Evolutionary conservation across 495 filamentous ascomycete genomes (phyloP), one percentile per base, ranked within the genome.

Genomic region (Hypomontagnella monticulosa): DNA sequence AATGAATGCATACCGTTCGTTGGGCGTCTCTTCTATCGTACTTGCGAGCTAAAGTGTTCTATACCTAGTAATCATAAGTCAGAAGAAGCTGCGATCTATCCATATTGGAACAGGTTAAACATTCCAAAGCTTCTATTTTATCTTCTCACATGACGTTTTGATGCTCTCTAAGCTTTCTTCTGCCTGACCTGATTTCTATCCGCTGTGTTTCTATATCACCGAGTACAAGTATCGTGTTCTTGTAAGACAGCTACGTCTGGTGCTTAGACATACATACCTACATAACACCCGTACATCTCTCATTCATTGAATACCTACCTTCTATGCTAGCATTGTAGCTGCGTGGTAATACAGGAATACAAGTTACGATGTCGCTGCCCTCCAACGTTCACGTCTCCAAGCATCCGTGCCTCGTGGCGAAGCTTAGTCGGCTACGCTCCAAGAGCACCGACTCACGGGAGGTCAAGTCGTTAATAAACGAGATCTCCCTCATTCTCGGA

Each of bases 341-440:
- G 10, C 50, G 11, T 30, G 7, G 57, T 20, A 59, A 53, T n/a
- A 56, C 30, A 42, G 55, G 19, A 53, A 62, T 56, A 27, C 23
- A 3, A 27, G 23, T 30, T 37, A 34, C 4, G 40, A 73, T 73
- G 73, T 61, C 74, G 32, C 79, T 90, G 32, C 89, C 88, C 12
- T 52, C 83, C 27, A 93, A 93, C 73, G 88, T 95, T 51, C 92
- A 93, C 74, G 78, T 96, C 75, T 97, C 92, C 15, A 81, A 79
- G 19, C 94, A 98, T 71, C 94, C 94, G 19, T 96, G 92, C 74
- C 83, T 97, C 10, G 79, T 85, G 51, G 90, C 91, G 63, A 98
- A 98, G 81, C 88, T 98, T 68, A 92, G 90, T 36, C 91, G 93
- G 76, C 88, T 98, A 11, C 88, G 94, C 44, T 95, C 91, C 16